These are phyloP conservation scores for Cladosporium phlei DNA, from an alignment of 2,329 filamentous ascomycete genomes.

Conservation along the genomic window DNA sequence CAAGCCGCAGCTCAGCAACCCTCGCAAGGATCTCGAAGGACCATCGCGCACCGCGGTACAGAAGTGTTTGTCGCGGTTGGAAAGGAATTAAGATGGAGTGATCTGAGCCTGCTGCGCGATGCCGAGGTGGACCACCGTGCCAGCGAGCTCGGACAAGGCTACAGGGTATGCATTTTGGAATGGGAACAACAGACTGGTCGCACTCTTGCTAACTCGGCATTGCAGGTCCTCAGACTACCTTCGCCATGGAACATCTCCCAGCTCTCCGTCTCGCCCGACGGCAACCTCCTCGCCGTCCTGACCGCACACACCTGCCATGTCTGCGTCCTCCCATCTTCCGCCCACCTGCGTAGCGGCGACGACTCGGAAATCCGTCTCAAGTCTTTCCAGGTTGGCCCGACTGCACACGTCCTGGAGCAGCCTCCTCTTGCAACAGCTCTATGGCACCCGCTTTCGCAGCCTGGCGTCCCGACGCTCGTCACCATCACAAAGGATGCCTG, in stretches of 20 bases:
- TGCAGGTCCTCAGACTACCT: slow-evolving; percentile 68
- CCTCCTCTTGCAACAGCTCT: slow-evolving; percentile 73
- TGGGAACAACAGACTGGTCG: not conserved
- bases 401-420: slow-evolving; percentile 82
- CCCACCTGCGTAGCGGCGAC: slow-evolving; percentile 68
- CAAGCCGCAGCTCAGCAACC: slow-evolving; percentile 14
- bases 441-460: slow-evolving; percentile 82
- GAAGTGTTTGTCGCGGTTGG: slow-evolving; percentile 87
- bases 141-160: slow-evolving; percentile 16
- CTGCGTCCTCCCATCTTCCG: slow-evolving; percentile 74
- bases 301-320: slow-evolving; percentile 87
- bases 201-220: not conserved
- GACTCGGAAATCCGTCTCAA: slow-evolving; percentile 68
- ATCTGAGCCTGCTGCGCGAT: slow-evolving; percentile 74
- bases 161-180: slow-evolving; percentile 20
- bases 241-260: slow-evolving; percentile 80
- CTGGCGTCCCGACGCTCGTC: slow-evolving; percentile 74
- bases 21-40: slow-evolving; percentile 47
- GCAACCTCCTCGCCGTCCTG: slow-evolving; percentile 76
- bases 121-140: slow-evolving; percentile 17
- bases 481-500: slow-evolving; percentile 85
- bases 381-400: slow-evolving; percentile 87
- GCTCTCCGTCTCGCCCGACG: slow-evolving; percentile 75
- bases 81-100: slow-evolving; percentile 87
- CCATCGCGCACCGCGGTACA: slow-evolving; percentile 74